Base-by-base conservation (phyloP, 2,329 filamentous ascomycete species). In the Botrytis porri region DNA sequence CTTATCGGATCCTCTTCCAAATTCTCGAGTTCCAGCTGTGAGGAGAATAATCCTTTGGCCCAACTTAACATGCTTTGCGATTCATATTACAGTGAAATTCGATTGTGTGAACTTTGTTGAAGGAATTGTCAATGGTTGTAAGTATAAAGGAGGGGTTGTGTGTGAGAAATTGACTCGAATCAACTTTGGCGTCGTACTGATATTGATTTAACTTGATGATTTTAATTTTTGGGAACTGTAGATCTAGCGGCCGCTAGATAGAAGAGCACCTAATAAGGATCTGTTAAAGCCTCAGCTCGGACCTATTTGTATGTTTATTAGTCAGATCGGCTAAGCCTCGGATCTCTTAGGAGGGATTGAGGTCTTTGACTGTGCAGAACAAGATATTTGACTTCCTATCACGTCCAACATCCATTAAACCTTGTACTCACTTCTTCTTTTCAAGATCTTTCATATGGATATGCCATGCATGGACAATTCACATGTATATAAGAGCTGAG, bases 151-250 rank as follows among this genome's bases (percentile, higher is more conserved):
- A 41, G 65, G 48, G 65, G 48, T 32, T 16, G 25, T 67, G 37
- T 59, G 20, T 51, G 35, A 43, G 41, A 8, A 16, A 69, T 59
- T 29, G 48, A 69, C 48, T 25, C 57, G 16, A 39, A 57, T 67
- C n/a, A 54, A 41, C n/a, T 57, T 25, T 18, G 48, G 25, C 48
- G 35, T n/a, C 64, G 48, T 57, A 14, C 16, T 57, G n/a, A 29
- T 39, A 25, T 22, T 65, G 16, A 43, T 29, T 57, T 18, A 18
- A 57, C 16, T 57, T 18, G 9, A 57, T 57, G 63, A 65, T 48
- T 65, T 65, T 65, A 39, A 39, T 57, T 67, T 67, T 67, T 39
- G 64, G 64, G 48, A n/a, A 67, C 39, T 67, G n/a, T n/a, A 10
- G 20, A 9, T 67, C 48, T 67, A 67, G 65, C 65, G 65, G 65